Evolutionary conservation across 768 basidiomycete species (phyloP).

Genomic region (Amanita muscaria): DNA sequence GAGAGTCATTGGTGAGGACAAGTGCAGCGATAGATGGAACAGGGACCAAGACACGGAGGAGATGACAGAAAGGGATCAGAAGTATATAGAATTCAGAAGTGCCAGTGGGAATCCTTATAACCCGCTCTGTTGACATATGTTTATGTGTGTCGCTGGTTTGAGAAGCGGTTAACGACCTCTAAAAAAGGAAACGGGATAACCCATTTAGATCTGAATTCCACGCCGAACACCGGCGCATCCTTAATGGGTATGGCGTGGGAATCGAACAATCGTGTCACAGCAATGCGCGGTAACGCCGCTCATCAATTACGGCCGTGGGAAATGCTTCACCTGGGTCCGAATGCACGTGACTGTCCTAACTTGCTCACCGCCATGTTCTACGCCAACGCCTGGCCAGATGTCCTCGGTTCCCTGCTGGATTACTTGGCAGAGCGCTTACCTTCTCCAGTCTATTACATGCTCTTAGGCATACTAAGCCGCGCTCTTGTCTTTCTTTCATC

Average conservation of each 20-base stretch:
- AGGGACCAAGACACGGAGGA: conserved; percentile 8
- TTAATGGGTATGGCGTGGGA: conserved; percentile 12
- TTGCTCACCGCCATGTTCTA: conserved; percentile 18
- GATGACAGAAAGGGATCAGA: conserved; percentile 11
- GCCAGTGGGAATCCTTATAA: conserved; percentile 6
- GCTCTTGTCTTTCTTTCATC: conserved; percentile 37
- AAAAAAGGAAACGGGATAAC: conserved; percentile 9
- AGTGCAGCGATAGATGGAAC: conserved; percentile 8
- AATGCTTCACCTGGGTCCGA: too few species aligned
- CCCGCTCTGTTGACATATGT: conserved; percentile 9
- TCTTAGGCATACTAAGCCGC: conserved; percentile 45
- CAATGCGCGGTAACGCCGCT: conserved; percentile 3
- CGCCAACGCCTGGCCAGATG: conserved; percentile 32
- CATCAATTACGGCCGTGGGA: background rate
- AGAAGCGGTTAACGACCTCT: conserved; percentile 5
- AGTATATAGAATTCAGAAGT: conserved; percentile 15
- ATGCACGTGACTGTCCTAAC: background rate
- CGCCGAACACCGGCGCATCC: too few species aligned
- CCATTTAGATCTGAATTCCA: conserved; percentile 14
- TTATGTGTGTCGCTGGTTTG: conserved; percentile 8
- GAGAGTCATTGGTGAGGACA: conserved; percentile 41
- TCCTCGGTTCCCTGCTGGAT: conserved; percentile 46
- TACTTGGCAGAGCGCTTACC: conserved; percentile 50
- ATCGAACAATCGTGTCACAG: background rate
- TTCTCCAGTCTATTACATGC: conserved; percentile 41